phyloP scores from a whole-genome alignment of 2,329 filamentous ascomycete genomes.

The Fusarium dimerum region DNA sequence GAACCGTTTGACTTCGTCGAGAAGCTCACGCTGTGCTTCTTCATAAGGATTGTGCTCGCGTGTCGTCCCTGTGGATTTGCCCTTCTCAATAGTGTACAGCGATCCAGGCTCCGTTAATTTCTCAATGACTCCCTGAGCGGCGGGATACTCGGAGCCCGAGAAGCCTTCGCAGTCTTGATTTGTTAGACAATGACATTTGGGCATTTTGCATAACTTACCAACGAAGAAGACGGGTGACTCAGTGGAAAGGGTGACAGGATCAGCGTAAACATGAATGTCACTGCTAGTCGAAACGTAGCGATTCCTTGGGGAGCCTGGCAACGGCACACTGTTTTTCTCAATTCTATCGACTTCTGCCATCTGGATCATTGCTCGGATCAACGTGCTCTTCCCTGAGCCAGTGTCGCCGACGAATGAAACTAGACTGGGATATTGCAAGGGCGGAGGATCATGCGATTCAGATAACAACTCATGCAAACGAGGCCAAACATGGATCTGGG shows the following conservation, averaged over 20 bases:
- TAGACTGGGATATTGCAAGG: slow-evolving; percentile 9
- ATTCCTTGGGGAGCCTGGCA: slow-evolving; percentile 5
- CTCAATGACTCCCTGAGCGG: not conserved
- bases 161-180: slow-evolving; percentile 8
- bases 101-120: not conserved
- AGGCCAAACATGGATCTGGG: slow-evolving; percentile 9
- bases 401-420: slow-evolving; percentile 18
- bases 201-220: not conserved
- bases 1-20: not conserved
- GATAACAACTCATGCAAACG: not conserved
- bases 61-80: not conserved
- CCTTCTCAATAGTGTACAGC: not conserved
- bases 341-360: not conserved
- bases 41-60: accelerated
- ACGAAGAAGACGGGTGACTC: slow-evolving; percentile 7
- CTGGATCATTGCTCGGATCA: slow-evolving; percentile 13
- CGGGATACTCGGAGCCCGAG: not conserved
- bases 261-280: slow-evolving; percentile 14
- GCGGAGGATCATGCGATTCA: not conserved
- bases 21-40: not conserved
- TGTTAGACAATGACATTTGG: not conserved
- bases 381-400: slow-evolving; percentile 13
- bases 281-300: slow-evolving; percentile 9
- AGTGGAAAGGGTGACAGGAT: slow-evolving; percentile 5
- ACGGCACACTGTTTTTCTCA: not conserved